Evolutionary conservation across 768 basidiomycete species (phyloP).

Genomic region (Suillus lakei): DNA sequence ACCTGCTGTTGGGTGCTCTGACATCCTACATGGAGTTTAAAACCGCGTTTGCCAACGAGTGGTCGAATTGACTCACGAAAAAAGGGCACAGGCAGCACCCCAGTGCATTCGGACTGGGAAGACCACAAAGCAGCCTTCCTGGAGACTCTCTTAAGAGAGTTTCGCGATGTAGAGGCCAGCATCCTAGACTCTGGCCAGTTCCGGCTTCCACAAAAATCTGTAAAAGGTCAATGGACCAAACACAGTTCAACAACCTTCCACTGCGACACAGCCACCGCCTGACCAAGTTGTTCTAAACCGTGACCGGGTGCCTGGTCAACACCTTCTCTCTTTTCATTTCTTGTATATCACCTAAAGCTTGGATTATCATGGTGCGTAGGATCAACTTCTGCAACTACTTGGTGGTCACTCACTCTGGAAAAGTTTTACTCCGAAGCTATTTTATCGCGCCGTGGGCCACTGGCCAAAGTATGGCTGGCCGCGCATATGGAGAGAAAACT

Average conservation of each 20-base stretch:
- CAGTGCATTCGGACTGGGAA: background rate
- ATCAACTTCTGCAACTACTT: background rate
- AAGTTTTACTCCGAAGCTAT: conserved; percentile 95
- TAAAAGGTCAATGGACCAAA: conserved; percentile 13
- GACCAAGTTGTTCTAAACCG: conserved; percentile 10
- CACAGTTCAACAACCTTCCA: conserved; percentile 11
- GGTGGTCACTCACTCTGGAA: background rate
- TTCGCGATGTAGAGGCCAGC: conserved; percentile 28
- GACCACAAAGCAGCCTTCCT: conserved; percentile 1
- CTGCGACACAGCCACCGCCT: conserved; percentile 29
- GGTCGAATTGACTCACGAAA: conserved; percentile 1
- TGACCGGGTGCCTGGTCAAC: conserved; percentile 9
- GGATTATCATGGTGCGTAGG: conserved; percentile 29
- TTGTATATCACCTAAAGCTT: conserved; percentile 26
- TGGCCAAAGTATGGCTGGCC: conserved; percentile 98
- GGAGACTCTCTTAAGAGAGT: conserved; percentile 19
- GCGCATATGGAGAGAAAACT: conserved; percentile 99
- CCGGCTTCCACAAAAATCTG: conserved; percentile 12
- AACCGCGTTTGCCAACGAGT: background rate
- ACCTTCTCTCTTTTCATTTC: conserved; percentile 8
- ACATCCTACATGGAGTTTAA: conserved; percentile 8
- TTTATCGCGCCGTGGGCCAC: conserved; percentile 88
- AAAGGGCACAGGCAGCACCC: background rate
- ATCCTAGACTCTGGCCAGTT: conserved; percentile 15
- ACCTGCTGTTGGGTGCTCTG: conserved; percentile 9